Conservation (phyloP, 129 eudicot species). For the Flaveria bidentis region DNA sequence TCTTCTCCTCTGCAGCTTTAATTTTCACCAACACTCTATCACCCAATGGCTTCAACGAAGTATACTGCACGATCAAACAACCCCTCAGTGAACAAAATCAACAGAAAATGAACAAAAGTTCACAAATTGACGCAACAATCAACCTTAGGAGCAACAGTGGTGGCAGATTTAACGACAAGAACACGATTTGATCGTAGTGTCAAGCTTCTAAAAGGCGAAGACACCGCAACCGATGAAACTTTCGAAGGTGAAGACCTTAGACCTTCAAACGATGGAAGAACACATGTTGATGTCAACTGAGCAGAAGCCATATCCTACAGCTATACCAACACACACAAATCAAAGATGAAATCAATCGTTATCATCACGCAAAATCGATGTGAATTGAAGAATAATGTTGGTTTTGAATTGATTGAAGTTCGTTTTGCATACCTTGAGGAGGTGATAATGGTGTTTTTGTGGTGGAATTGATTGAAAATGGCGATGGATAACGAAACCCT, state of each 20-base stretch:
- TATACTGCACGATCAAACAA: constrained; percentile 52
- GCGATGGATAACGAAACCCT: constrained; percentile 59
- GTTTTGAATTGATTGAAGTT: constrained; percentile 3
- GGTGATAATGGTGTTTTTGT: neutral
- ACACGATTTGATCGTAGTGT: constrained; percentile 48
- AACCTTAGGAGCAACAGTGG: constrained; percentile 88
- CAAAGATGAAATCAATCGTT: neutral
- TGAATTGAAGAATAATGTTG: neutral
- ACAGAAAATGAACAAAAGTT: neutral
- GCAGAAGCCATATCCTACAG: constrained; percentile 68
- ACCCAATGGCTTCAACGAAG: constrained; percentile 86
- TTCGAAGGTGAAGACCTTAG: constrained; percentile 51
- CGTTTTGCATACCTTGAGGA: constrained; percentile 1
- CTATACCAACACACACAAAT: neutral
- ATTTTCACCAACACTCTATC: constrained; percentile 76
- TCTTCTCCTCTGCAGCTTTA: constrained; percentile 74
- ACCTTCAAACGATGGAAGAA: constrained; percentile 62
- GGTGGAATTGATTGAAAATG: constrained; percentile 3
- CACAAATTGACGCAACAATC: neutral
- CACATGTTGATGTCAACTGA: constrained; percentile 60
- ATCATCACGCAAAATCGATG: neutral
- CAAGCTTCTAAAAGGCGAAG: constrained; percentile 42
- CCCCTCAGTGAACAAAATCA: neutral
- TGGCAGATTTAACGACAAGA: constrained; percentile 74
- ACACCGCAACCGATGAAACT: constrained; percentile 39